These are phyloP conservation scores for Globisporangium recalcitrans DNA, from an alignment of 352 stramenopile species.

Conservation along the genomic window DNA sequence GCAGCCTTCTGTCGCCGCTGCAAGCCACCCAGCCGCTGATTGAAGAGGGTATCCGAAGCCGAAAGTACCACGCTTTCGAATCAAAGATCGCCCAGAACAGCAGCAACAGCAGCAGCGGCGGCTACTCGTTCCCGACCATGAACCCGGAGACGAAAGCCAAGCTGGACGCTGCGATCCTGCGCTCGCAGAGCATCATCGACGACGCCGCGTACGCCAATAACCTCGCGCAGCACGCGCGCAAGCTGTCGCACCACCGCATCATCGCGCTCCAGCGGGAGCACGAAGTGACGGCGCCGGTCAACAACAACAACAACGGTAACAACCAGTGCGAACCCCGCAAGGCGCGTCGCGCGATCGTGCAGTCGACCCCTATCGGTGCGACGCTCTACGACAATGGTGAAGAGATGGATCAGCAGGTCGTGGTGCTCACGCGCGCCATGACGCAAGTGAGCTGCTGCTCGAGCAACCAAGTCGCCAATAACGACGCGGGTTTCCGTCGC, in stretches of 20 bases:
- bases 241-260: constrained; percentile 61
- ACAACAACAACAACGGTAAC: constrained; percentile 21
- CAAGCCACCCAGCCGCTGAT: constrained; percentile 18
- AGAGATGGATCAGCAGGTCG: constrained; percentile 8
- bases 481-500: constrained; percentile 4
- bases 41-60: constrained; percentile 15
- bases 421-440: constrained; percentile 14
- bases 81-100: constrained; percentile 20
- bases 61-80: constrained; percentile 19
- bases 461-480: constrained; percentile 5
- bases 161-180: constrained; percentile 43
- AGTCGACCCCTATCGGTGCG: not conserved
- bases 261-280: constrained; percentile 63
- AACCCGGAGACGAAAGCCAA: constrained; percentile 26
- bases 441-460: not conserved
- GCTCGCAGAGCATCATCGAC: constrained; percentile 56
- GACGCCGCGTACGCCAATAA: constrained; percentile 55
- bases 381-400: constrained; percentile 3
- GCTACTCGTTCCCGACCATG: constrained; percentile 13
- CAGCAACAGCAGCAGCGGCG: not conserved
- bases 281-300: constrained; percentile 27
- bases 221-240: constrained; percentile 66
- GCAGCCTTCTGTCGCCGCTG: constrained; percentile 12
- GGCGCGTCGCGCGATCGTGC: constrained; percentile 1
- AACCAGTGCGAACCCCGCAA: constrained; percentile 15